These are phyloP conservation scores for Penicillium cosmopolitanum DNA, from an alignment of 495 filamentous ascomycete species.

Conservation along the genomic window DNA sequence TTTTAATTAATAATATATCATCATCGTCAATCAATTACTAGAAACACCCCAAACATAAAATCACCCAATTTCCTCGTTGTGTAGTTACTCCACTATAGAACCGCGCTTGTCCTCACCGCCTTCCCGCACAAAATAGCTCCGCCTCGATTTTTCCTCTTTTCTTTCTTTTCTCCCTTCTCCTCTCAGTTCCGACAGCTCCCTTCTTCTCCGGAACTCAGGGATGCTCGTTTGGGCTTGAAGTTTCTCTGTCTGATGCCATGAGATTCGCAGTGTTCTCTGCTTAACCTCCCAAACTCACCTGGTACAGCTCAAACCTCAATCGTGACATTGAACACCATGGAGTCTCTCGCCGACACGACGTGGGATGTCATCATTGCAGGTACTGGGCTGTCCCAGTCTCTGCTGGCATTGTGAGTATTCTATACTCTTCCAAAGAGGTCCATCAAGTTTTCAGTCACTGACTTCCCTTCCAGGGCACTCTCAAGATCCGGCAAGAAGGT, in stretches of 20 bases:
- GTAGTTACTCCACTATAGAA: not conserved
- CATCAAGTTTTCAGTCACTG: slow-evolving; percentile 54
- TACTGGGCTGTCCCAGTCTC: slow-evolving; percentile 86
- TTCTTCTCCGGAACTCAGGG: slow-evolving; percentile 1
- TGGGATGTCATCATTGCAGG: slow-evolving; percentile 95
- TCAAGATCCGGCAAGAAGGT: slow-evolving; percentile 91
- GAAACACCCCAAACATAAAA: too few relatives aligned
- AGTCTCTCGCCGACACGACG: slow-evolving; percentile 72
- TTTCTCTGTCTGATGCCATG: slow-evolving; percentile 31
- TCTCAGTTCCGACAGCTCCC: slow-evolving; percentile 2
- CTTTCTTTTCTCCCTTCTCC: slow-evolving; percentile 16
- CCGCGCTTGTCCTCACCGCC: slow-evolving; percentile 16
- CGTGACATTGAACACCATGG: slow-evolving; percentile 58
- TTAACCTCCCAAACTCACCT: slow-evolving; percentile 29
- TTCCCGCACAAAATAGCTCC: slow-evolving; percentile 26
- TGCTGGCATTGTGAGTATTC: slow-evolving; percentile 83
- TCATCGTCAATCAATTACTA: too few relatives aligned
- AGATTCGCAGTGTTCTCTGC: slow-evolving; percentile 32
- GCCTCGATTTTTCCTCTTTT: slow-evolving; percentile 15
- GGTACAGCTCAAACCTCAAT: slow-evolving; percentile 24
- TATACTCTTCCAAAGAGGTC: slow-evolving; percentile 14
- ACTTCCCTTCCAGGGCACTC: slow-evolving; percentile 70
- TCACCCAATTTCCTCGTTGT: not conserved
- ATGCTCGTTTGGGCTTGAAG: slow-evolving; percentile 23
- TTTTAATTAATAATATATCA: too few relatives aligned